A percentile compares a stretch with the other conserved stretches of the same genome.
Conservation (phyloP, 1,284 basidiomycete genomes). For the Cryptococcus sp. region DNA sequence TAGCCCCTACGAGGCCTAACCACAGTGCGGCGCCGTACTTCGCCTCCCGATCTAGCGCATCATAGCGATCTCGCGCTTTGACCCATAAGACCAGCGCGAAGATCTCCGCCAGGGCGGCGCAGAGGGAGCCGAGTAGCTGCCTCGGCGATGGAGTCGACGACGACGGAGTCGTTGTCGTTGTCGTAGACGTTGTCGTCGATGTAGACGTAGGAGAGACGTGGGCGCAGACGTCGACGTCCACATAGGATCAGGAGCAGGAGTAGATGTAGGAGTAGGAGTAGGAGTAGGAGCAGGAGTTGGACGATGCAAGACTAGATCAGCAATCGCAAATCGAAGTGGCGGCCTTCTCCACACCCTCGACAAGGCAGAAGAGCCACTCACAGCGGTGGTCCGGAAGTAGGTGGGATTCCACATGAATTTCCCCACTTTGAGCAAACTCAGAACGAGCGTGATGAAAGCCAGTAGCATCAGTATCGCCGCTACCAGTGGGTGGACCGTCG, state of each 20-base stretch:
- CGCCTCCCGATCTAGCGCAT: constrained; percentile 13
- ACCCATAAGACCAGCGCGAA: constrained; percentile 34
- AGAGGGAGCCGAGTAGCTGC: constrained; percentile 26
- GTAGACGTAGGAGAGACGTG: neutral
- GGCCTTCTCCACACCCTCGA: too few species aligned
- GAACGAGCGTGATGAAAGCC: constrained; percentile 28
- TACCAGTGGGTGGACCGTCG: constrained; percentile 5
- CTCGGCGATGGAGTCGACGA: neutral
- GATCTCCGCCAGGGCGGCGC: constrained; percentile 26
- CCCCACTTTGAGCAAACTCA: constrained; percentile 25
- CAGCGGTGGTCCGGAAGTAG: constrained; percentile 32
- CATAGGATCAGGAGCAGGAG: neutral
- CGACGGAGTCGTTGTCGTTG: neutral
- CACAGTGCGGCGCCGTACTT: constrained; percentile 33
- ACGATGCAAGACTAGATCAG: neutral
- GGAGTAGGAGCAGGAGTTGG: neutral
- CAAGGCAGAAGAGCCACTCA: constrained; percentile 12
- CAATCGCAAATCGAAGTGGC: too few species aligned
- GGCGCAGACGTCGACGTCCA: neutral
- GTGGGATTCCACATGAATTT: constrained; percentile 34
- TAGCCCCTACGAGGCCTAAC: constrained; percentile 29
- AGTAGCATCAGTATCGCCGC: constrained; percentile 32
- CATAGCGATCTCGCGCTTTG: constrained; percentile 23
- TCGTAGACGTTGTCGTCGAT: too few species aligned
- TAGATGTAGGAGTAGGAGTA: neutral